Evolutionary conservation across 2,329 filamentous ascomycete genomes (phyloP).

Genomic region (Fusarium palustre): DNA sequence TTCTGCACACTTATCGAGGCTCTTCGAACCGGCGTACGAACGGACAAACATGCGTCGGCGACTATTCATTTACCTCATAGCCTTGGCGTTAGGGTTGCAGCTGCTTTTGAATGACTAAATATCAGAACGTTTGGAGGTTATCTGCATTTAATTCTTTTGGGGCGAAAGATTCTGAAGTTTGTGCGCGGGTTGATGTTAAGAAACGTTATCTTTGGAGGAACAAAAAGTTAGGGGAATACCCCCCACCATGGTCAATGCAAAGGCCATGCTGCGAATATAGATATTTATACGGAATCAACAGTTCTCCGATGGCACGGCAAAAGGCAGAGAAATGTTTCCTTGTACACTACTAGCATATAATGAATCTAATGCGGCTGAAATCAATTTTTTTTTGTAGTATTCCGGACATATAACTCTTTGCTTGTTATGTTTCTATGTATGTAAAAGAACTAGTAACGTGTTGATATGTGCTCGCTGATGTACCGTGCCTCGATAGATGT

Average conservation of each 20-base stretch:
- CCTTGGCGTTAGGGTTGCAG: conserved; percentile 43
- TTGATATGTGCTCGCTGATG: neutral
- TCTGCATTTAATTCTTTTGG: conserved; percentile 38
- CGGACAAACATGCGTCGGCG: conserved; percentile 21
- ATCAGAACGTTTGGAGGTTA: conserved; percentile 27
- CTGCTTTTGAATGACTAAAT: conserved; percentile 30
- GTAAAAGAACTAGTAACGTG: neutral
- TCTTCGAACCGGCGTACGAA: conserved; percentile 40
- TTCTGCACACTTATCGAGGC: conserved; percentile 20
- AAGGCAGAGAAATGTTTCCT: conserved; percentile 16
- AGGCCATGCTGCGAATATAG: conserved; percentile 21
- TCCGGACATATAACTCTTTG: neutral
- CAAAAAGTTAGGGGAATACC: conserved; percentile 30
- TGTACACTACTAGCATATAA: conserved; percentile 45
- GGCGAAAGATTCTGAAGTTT: conserved; percentile 21
- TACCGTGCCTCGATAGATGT: neutral
- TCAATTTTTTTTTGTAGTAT: conserved; percentile 11
- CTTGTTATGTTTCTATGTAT: neutral
- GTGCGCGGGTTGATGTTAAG: conserved; percentile 35
- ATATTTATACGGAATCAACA: conserved; percentile 7
- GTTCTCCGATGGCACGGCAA: neutral
- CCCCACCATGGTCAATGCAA: conserved; percentile 17
- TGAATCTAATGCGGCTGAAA: conserved; percentile 41
- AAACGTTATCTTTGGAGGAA: conserved; percentile 26
- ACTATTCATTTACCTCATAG: conserved; percentile 47